Evolutionary conservation across 2,329 filamentous ascomycete genomes (phyloP), one percentile per base, ranked within the genome.

Genomic region (Cladosporium sp.): DNA sequence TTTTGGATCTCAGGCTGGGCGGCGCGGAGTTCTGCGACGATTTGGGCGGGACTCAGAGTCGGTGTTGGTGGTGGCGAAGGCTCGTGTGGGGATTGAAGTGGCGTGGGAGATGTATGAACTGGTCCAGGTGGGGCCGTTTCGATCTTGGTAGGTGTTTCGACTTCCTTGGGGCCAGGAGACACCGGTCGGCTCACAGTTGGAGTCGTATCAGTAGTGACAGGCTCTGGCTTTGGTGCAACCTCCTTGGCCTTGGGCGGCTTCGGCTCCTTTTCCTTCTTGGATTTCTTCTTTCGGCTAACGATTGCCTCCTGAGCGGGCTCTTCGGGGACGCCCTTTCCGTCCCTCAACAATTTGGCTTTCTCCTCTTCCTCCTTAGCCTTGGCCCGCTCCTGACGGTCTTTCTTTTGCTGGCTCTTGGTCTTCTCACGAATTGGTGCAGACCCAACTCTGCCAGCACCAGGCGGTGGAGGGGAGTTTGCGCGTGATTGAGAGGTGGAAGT

Each of bases 251-350:
- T 55, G n/a, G 38, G 16, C 3, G 53, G 53, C 41, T 59, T 69
- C 38, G 65, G 39, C 36, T 67, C 52, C 59, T 64, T 60, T 50
- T 61, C 55, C 69, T 89, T 92, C 74, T 87, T 90, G 65, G 87
- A 81, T 71, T 92, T 93, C 75, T 89, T 92, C 74, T 90, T 90
- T 46, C 88, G 80, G 29, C 86, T 86, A 42, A 89, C 66, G 35
- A 94, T 85, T 0, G 88, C 88, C 7, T 82, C 88, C 57, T 79
- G 73, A 8, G 75, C 72, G n/a, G 69, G 65, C 55, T 82, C 79
- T 54, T 81, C 77, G 7, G 67, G 61, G 3, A 62, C 50, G 4
- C 60, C 27, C 7, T 63, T 62, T 25, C 36, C 33, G n/a, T 13
- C 50, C 29, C 16, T 52, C 33, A 30, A 38, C 15, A 55, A 51